Percentiles rank a stretch among this genome's conserved stretches.
These are phyloP conservation scores for Aureobasidium sp. DNA, from an alignment of 2,329 filamentous ascomycete species.

Conservation along the genomic window DNA sequence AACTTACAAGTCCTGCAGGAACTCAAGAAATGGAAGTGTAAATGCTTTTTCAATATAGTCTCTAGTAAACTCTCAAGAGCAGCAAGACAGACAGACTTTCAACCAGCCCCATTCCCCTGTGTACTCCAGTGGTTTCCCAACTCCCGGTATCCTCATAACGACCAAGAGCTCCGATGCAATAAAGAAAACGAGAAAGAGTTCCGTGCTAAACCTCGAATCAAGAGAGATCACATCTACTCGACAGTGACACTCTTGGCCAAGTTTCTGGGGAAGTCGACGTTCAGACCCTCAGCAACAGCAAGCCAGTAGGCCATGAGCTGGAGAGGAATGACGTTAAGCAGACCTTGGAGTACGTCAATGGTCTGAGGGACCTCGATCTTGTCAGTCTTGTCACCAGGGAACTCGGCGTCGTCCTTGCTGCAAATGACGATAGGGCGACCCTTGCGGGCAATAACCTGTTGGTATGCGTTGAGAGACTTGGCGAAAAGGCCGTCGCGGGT, in stretches of 20 bases:
- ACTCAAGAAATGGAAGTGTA: not conserved
- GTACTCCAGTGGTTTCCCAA: not conserved
- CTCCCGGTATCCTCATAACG: slow-evolving; percentile 1
- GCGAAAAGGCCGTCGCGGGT: slow-evolving; percentile 93
- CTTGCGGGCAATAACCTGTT: slow-evolving; percentile 94
- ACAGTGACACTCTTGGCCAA: slow-evolving; percentile 98
- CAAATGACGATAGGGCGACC: slow-evolving; percentile 98
- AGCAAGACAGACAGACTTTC: not conserved
- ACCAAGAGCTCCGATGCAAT: slow-evolving; percentile 7
- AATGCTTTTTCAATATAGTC: slow-evolving; percentile 2
- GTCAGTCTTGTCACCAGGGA: slow-evolving; percentile 77
- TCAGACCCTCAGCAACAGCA: slow-evolving; percentile 87
- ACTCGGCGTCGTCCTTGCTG: slow-evolving; percentile 83
- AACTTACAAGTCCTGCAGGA: too few species aligned
- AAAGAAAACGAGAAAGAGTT: not conserved
- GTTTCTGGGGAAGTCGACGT: slow-evolving; percentile 98
- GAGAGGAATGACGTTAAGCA: slow-evolving; percentile 94
- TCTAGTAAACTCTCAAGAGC: not conserved
- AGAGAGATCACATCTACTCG: slow-evolving; percentile 53
- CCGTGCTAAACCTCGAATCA: not conserved
- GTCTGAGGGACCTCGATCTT: slow-evolving; percentile 97
- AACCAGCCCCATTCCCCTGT: not conserved
- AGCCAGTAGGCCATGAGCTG: slow-evolving; percentile 99
- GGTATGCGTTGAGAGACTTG: slow-evolving; percentile 99
- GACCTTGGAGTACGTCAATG: slow-evolving; percentile 88